Percentiles rank a stretch among this genome's conserved stretches.
These are phyloP conservation scores for Phialophora chinensis DNA, from an alignment of 2,329 filamentous ascomycete genomes.

Conservation along the genomic window DNA sequence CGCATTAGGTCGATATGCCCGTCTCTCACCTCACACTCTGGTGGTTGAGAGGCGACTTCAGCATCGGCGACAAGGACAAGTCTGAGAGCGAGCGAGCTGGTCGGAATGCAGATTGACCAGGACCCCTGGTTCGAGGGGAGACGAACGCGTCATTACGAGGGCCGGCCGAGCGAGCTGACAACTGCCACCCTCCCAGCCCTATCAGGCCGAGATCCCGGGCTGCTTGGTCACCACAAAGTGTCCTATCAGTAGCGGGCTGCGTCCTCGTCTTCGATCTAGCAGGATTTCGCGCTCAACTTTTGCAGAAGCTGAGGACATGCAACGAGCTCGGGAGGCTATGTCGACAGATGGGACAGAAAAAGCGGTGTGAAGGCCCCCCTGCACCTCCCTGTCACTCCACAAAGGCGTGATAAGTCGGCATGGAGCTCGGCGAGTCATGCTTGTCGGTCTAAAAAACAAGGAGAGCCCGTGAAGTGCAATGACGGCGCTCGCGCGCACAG, in stretches of 20 bases:
- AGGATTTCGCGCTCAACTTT: not conserved
- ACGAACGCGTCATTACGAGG: not conserved
- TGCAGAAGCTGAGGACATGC: not conserved
- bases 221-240: not conserved
- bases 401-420: not conserved
- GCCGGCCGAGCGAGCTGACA: not conserved
- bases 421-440: not conserved
- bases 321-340: not conserved
- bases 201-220: not conserved
- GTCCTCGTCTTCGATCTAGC: not conserved
- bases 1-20: not conserved
- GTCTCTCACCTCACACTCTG: not conserved
- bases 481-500: no score
- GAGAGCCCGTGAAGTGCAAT: not conserved
- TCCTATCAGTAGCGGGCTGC: not conserved
- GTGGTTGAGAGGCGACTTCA: not conserved
- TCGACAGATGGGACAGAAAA: not conserved
- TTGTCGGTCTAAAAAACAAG: not conserved
- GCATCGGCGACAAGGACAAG: not conserved
- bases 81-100: not conserved
- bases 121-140: not conserved
- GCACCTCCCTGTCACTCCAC: not conserved
- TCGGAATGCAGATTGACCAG: not conserved
- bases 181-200: not conserved
- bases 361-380: conserved; percentile 5